Conservation (phyloP, 805 yeast genomes). For the Yarrowia sp. region DNA sequence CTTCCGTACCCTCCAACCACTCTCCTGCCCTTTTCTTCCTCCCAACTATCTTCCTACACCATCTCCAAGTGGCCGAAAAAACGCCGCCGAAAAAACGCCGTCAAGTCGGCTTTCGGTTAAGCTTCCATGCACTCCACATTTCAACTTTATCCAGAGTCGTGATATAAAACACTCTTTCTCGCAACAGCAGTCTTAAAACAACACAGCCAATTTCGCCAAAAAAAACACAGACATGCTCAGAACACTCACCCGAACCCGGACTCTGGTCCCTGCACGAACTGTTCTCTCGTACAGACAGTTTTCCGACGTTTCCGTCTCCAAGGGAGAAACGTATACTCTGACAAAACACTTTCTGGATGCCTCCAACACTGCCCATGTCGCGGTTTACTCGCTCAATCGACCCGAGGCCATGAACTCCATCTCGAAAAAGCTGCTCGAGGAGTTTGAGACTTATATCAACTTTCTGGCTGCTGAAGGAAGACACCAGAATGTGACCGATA, state of each 20-base stretch:
- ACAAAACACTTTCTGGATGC: constrained; percentile 11
- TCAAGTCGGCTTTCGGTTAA: not conserved
- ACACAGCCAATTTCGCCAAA: too few species aligned
- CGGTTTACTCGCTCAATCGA: constrained; percentile 34
- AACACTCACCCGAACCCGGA: not conserved
- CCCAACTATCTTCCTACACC: not conserved
- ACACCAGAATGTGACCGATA: constrained; percentile 27
- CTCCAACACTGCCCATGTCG: constrained; percentile 27
- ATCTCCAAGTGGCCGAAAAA: not conserved
- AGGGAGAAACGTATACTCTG: not conserved
- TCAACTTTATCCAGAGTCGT: not conserved
- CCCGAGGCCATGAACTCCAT: constrained; percentile 38
- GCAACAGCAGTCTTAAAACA: too few species aligned
- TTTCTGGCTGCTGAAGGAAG: constrained; percentile 30
- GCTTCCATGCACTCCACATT: constrained; percentile 16
- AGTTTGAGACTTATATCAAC: constrained; percentile 31
- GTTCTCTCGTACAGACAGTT: not conserved
- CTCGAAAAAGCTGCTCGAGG: constrained; percentile 34
- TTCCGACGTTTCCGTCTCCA: not conserved
- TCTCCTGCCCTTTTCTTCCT: not conserved
- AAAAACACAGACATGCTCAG: too few species aligned
- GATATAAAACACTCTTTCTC: not conserved
- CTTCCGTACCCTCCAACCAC: not conserved
- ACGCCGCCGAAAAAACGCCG: not conserved
- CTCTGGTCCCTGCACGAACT: not conserved